Evolutionary conservation across 192 early-diverging fungal genomes (phyloP).

Genomic region (Coemansia sp.): DNA sequence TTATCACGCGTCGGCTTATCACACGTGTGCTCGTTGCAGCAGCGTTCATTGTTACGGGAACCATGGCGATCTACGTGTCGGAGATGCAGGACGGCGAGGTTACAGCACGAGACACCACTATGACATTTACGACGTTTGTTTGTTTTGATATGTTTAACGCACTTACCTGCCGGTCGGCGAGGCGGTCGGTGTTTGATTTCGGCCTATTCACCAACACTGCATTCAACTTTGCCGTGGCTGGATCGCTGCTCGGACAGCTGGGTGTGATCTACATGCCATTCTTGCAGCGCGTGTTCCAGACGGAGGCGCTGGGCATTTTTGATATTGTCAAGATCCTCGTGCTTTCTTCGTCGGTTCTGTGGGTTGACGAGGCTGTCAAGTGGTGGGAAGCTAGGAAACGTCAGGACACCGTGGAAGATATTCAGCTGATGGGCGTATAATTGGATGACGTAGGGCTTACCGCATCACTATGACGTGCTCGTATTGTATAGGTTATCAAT

Average conservation of each 20-base stretch:
- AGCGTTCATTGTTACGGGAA: slow-evolving; percentile 79
- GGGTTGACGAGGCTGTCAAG: slow-evolving; percentile 87
- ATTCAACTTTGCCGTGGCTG: slow-evolving; percentile 83
- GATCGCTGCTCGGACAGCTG: slow-evolving; percentile 84
- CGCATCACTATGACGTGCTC: not conserved
- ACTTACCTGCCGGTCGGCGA: slow-evolving; percentile 84
- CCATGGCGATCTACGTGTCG: slow-evolving; percentile 76
- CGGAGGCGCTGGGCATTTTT: slow-evolving; percentile 73
- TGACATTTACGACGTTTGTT: slow-evolving; percentile 98
- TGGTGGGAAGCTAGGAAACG: slow-evolving; percentile 52
- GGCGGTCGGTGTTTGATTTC: slow-evolving; percentile 77
- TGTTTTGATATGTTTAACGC: slow-evolving; percentile 97
- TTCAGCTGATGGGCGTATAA: slow-evolving; percentile 49
- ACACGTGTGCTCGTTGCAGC: slow-evolving; percentile 79
- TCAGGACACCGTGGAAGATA: slow-evolving; percentile 40
- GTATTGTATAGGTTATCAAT: not conserved
- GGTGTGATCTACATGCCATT: slow-evolving; percentile 88
- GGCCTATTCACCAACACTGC: slow-evolving; percentile 88
- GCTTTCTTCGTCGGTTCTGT: slow-evolving; percentile 77
- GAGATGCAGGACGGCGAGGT: slow-evolving; percentile 77
- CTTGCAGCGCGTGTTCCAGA: slow-evolving; percentile 93
- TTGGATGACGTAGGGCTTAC: slow-evolving; percentile 2
- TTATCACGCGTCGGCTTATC: slow-evolving; percentile 75
- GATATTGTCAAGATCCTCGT: slow-evolving; percentile 73
- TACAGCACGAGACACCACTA: slow-evolving; percentile 80